Percentiles rank a stretch among this genome's conserved stretches.
Evolutionary conservation across 805 yeast species (phyloP).

Genomic region (Myxozyma kluyveri): DNA sequence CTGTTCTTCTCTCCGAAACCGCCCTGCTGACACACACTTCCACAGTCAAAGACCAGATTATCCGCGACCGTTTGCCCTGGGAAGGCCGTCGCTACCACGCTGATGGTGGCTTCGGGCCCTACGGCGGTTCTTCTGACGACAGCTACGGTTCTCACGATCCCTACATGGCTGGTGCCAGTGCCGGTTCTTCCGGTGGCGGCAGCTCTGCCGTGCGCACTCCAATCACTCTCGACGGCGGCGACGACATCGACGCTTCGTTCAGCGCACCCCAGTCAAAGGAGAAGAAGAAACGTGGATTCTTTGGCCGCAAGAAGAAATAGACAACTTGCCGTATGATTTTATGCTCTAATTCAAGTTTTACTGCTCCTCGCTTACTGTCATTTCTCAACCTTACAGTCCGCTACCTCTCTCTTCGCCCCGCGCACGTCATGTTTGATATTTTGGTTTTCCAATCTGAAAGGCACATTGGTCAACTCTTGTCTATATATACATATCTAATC

Average conservation of each 20-base stretch:
- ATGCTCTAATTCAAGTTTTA: neutral
- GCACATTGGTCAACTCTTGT: no score
- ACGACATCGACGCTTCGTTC: neutral
- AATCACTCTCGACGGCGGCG: conserved; percentile 35
- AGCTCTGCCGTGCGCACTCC: conserved; percentile 27
- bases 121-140: conserved; percentile 39
- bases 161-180: conserved; percentile 33
- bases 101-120: conserved; percentile 40
- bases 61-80: conserved; percentile 39
- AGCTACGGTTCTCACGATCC: conserved; percentile 35
- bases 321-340: neutral
- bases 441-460: no score
- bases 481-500: no score
- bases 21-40: neutral
- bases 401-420: no score
- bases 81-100: conserved; percentile 33
- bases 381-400: conserved; percentile 1
- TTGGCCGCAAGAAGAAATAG: conserved; percentile 58
- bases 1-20: neutral
- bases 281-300: conserved; percentile 78
- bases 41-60: conserved; percentile 37
- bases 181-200: conserved; percentile 1
- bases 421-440: no score
- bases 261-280: conserved; percentile 39
- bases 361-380: neutral